phyloP scores from a whole-genome alignment of 2,329 filamentous ascomycete genomes.

The Chaetomiaceae sp. region DNA sequence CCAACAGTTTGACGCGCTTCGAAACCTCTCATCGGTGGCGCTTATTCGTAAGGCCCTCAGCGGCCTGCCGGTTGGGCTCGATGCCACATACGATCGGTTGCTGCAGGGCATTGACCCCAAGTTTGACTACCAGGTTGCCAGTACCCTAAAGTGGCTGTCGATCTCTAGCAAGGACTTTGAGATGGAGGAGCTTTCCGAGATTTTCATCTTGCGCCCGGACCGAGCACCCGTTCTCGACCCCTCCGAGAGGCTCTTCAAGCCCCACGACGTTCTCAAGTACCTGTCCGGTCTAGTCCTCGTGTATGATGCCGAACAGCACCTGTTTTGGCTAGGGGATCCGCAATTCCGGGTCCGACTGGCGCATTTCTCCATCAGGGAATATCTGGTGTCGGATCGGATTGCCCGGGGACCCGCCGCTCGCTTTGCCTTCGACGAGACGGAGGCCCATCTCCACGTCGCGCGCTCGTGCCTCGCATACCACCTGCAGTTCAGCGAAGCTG shows the following conservation, averaged over 20 bases:
- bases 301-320: too few species aligned
- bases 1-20: neutral
- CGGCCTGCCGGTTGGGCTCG: neutral
- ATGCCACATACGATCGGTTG: neutral
- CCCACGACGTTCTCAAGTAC: neutral
- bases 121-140: neutral
- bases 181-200: neutral
- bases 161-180: neutral
- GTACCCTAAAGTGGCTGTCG: neutral
- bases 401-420: neutral
- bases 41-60: neutral
- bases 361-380: neutral
- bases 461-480: neutral
- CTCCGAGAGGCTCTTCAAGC: neutral
- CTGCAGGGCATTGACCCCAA: neutral
- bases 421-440: neutral
- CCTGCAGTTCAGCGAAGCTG: neutral
- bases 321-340: too few species aligned
- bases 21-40: neutral
- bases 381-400: neutral
- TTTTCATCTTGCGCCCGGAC: neutral
- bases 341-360: neutral
- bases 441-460: neutral
- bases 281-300: neutral
- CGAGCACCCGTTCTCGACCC: neutral